Evolutionary conservation across 2,329 filamentous ascomycete genomes (phyloP).

Genomic region (Microsporum audouinii): DNA sequence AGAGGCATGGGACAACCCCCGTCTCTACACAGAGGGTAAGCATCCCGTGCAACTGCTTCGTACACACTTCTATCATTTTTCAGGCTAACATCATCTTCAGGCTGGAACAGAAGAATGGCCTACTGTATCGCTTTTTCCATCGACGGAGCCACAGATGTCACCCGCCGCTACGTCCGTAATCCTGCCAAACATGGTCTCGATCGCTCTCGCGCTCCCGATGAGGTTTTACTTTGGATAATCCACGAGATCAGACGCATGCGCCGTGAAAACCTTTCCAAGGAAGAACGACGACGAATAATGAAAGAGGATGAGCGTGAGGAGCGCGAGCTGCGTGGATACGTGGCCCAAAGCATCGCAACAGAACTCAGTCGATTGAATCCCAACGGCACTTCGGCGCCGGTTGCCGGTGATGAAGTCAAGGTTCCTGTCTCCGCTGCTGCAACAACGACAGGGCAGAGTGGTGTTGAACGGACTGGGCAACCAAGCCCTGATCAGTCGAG

Average conservation of each 20-base stretch:
- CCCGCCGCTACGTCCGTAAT: slow-evolving; percentile 50
- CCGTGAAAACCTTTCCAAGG: slow-evolving; percentile 69
- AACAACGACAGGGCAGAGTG: slow-evolving; percentile 23
- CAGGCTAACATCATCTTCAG: slow-evolving; percentile 25
- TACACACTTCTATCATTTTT: slow-evolving; percentile 6
- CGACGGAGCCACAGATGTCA: slow-evolving; percentile 62
- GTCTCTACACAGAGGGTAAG: slow-evolving; percentile 74
- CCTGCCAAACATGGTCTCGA: slow-evolving; percentile 51
- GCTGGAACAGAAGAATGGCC: slow-evolving; percentile 91
- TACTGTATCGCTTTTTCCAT: slow-evolving; percentile 96
- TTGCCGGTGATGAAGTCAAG: slow-evolving; percentile 30
- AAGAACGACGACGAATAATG: slow-evolving; percentile 46
- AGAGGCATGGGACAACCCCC: slow-evolving; percentile 87
- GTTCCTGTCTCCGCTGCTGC: slow-evolving; percentile 20
- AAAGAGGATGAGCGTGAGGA: slow-evolving; percentile 42
- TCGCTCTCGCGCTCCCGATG: slow-evolving; percentile 70
- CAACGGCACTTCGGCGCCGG: slow-evolving; percentile 14
- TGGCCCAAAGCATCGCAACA: slow-evolving; percentile 34
- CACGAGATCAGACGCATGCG: slow-evolving; percentile 81
- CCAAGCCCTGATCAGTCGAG: slow-evolving; percentile 26
- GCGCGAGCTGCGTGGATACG: slow-evolving; percentile 36
- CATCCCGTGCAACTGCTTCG: slow-evolving; percentile 11
- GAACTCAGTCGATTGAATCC: slow-evolving; percentile 36
- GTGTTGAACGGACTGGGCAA: slow-evolving; percentile 21
- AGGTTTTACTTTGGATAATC: slow-evolving; percentile 81